Conservation (phyloP, 208 protist genomes). For the Jaenimonas drosophilae region DNA sequence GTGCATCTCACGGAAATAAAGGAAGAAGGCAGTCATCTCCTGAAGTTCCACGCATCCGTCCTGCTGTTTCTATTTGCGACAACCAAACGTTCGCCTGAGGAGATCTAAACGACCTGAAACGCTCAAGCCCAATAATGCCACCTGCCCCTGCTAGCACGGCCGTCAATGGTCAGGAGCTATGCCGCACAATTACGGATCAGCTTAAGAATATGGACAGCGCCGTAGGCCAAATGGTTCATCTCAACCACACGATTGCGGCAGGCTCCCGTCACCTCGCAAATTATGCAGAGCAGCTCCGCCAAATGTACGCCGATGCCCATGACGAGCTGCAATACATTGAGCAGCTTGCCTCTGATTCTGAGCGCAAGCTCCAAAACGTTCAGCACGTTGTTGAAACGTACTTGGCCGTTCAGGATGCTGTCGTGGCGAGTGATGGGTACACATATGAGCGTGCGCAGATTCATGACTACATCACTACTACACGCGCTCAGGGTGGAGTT, state of each 20-base stretch:
- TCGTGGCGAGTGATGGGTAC: slow-evolving; percentile 85
- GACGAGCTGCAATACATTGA: slow-evolving; percentile 45
- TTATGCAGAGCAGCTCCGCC: slow-evolving; percentile 32
- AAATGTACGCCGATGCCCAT: slow-evolving; percentile 49
- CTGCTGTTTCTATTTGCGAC: too few species aligned
- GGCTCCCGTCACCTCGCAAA: slow-evolving; percentile 22
- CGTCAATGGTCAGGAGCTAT: not conserved
- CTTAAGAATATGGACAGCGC: not conserved
- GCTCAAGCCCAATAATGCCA: too few species aligned
- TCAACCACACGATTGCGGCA: slow-evolving; percentile 26
- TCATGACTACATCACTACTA: slow-evolving; percentile 54
- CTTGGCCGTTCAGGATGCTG: slow-evolving; percentile 65
- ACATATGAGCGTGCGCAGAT: slow-evolving; percentile 87
- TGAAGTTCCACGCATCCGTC: too few species aligned
- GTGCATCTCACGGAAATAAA: too few species aligned
- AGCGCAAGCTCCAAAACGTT: slow-evolving; percentile 42
- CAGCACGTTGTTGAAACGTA: slow-evolving; percentile 56
- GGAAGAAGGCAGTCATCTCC: too few species aligned
- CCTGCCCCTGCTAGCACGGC: too few species aligned
- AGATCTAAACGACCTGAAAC: too few species aligned
- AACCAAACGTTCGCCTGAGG: too few species aligned
- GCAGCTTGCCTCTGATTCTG: slow-evolving; percentile 21
- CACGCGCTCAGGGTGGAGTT: slow-evolving; percentile 26
- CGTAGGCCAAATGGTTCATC: slow-evolving; percentile 3
- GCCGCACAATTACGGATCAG: not conserved